Evolutionary conservation across 805 yeast species (phyloP).

Genomic region (Wickerhamomyces canadensis): DNA sequence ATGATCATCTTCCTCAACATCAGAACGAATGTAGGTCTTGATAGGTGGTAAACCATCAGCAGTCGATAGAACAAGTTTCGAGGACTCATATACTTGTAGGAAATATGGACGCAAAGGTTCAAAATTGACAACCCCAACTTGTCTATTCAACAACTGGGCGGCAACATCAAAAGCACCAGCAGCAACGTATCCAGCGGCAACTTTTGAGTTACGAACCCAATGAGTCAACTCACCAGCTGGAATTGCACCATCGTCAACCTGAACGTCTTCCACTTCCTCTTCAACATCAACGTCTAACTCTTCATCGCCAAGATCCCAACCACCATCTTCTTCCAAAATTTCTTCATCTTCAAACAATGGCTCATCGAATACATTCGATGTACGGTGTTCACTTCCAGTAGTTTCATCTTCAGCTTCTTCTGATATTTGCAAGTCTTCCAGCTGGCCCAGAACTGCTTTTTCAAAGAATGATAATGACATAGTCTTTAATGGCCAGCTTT

Average conservation of each 20-base stretch:
- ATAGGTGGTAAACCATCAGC: conserved; percentile 66
- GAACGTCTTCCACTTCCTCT: conserved; percentile 43
- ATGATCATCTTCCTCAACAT: conserved; percentile 49
- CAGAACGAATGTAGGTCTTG: conserved; percentile 58
- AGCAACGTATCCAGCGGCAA: conserved; percentile 90
- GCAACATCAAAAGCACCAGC: conserved; percentile 97
- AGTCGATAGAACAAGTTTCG: conserved; percentile 70
- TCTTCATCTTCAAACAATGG: conserved; percentile 40
- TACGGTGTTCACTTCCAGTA: conserved; percentile 17
- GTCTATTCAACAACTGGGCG: conserved; percentile 85
- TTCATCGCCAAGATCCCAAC: conserved; percentile 81
- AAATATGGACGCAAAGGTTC: conserved; percentile 84
- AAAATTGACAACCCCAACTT: conserved; percentile 79
- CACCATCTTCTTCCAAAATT: conserved; percentile 56
- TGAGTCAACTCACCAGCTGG: conserved; percentile 48
- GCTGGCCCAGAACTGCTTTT: conserved; percentile 71
- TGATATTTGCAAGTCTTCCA: conserved; percentile 57
- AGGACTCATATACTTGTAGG: conserved; percentile 75
- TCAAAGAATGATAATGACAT: conserved; percentile 78
- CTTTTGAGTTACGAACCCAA: conserved; percentile 86
- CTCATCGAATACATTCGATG: conserved; percentile 25
- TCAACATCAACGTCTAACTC: conserved; percentile 66
- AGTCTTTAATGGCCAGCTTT: conserved; percentile 79
- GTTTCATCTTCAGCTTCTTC: conserved; percentile 30
- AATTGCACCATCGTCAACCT: conserved; percentile 24